A percentile compares a stretch with the other conserved stretches of the same genome.
These are phyloP conservation scores for Kluyveromyces aestuarii DNA, from an alignment of 805 yeast species.

Conservation along the genomic window DNA sequence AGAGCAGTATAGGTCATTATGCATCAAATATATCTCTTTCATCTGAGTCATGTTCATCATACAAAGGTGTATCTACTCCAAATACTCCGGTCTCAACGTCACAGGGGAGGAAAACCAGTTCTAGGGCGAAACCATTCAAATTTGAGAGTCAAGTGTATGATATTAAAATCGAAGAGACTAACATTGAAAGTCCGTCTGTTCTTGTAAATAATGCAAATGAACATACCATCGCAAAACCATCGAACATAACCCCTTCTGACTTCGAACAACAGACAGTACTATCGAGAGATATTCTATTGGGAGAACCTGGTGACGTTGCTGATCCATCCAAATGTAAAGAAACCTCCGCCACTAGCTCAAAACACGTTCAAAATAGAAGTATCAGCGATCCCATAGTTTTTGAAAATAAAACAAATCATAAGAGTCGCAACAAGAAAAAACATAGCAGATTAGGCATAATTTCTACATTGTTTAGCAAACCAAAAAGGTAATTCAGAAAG, in stretches of 20 bases:
- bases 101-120: slow-evolving; percentile 3
- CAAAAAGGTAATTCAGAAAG: neutral
- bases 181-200: neutral
- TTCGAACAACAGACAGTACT: neutral
- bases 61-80: slow-evolving; percentile 6
- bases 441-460: slow-evolving; percentile 1
- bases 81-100: slow-evolving; percentile 21
- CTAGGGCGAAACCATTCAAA: slow-evolving; percentile 18
- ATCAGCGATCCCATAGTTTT: neutral
- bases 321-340: slow-evolving; percentile 14
- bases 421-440: neutral
- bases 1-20: slow-evolving; percentile 9
- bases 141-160: slow-evolving; percentile 33
- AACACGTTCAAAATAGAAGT: neutral
- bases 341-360: neutral
- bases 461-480: neutral
- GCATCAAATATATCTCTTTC: slow-evolving; percentile 19
- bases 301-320: slow-evolving; percentile 28
- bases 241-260: neutral
- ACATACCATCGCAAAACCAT: neutral
- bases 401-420: neutral
- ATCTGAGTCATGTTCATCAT: slow-evolving; percentile 10
- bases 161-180: slow-evolving; percentile 17
- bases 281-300: slow-evolving; percentile 18
- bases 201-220: neutral